phyloP scores from a whole-genome alignment of 257 asterid species.

The Solanum piurae region DNA sequence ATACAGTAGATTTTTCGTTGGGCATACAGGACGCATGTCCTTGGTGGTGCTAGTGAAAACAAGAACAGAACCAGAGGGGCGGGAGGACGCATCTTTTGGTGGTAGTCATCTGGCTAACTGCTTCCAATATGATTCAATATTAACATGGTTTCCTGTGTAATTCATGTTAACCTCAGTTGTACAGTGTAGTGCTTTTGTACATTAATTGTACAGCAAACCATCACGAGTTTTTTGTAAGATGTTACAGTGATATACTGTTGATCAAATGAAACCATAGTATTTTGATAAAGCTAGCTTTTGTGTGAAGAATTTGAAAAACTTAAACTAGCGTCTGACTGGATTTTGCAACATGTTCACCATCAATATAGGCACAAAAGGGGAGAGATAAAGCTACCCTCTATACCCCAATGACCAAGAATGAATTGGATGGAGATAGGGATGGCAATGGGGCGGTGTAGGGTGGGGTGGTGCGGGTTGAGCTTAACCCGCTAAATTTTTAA shows the following conservation, averaged over 20 bases:
- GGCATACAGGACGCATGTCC: neutral
- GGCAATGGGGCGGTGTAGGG: no score
- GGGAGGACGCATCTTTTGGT: neutral
- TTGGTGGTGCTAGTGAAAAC: neutral
- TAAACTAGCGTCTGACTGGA: neutral
- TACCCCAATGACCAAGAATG: neutral
- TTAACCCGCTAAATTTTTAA: no score
- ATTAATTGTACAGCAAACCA: neutral
- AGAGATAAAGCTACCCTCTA: neutral
- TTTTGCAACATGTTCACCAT: neutral
- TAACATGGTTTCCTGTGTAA: neutral
- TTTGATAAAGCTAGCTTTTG: neutral
- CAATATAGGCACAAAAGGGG: neutral
- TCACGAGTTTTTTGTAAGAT: neutral
- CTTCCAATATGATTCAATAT: neutral
- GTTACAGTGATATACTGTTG: neutral
- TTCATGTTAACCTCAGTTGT: neutral
- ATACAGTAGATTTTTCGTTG: slow-evolving; percentile 17
- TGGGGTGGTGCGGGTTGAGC: no score
- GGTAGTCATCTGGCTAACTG: neutral
- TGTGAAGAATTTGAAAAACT: neutral
- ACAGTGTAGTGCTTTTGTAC: neutral
- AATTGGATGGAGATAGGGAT: neutral
- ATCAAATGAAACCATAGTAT: neutral
- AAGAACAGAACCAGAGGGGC: neutral